A percentile compares a stretch with the other conserved stretches of the same genome.
phyloP scores from a whole-genome alignment of 257 asterid species.

The Solanum habrochaites region DNA sequence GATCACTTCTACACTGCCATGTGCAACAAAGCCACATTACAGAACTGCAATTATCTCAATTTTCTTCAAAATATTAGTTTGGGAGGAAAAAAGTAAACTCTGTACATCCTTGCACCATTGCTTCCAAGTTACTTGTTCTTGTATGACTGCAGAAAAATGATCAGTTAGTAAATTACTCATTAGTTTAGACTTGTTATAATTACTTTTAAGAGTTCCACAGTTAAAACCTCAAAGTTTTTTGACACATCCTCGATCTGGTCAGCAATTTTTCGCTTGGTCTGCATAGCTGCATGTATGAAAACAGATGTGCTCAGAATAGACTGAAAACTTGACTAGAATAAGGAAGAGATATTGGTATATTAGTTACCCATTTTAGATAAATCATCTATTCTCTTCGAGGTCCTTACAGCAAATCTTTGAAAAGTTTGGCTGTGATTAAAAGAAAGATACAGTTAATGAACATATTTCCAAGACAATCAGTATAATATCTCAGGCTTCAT shows the following conservation, averaged over 20 bases:
- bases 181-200: not conserved
- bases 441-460: not conserved
- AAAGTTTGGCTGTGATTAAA: slow-evolving; percentile 33
- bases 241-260: slow-evolving; percentile 50
- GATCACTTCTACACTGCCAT: too few species aligned
- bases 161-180: not conserved
- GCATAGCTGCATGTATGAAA: slow-evolving; percentile 35
- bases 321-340: not conserved
- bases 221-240: slow-evolving; percentile 33
- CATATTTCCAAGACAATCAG: not conserved
- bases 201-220: not conserved
- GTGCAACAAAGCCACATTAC: not conserved
- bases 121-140: not conserved
- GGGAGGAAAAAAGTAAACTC: not conserved
- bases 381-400: slow-evolving; percentile 54
- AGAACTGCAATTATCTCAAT: not conserved
- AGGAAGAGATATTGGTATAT: not conserved
- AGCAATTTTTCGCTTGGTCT: slow-evolving; percentile 42
- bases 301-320: not conserved
- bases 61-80: not conserved
- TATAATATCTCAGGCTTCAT: not conserved
- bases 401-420: slow-evolving; percentile 84
- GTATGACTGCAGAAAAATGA: not conserved
- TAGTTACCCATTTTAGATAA: slow-evolving; percentile 35
- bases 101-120: not conserved